phyloP scores from a whole-genome alignment of 1,284 basidiomycete species.

The Bjerkandera adusta region DNA sequence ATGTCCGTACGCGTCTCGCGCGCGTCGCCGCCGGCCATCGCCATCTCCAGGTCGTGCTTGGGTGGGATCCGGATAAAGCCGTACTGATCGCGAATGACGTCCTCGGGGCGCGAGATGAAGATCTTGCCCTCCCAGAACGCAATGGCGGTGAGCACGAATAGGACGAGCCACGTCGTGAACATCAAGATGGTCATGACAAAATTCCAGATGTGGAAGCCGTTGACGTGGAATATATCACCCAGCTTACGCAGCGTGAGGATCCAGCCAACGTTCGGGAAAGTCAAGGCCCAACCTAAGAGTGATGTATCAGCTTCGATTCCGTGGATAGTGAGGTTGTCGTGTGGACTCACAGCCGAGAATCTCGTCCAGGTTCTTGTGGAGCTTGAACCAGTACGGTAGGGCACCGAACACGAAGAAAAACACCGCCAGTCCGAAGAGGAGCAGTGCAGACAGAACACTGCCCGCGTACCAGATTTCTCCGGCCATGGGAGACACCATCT shows the following conservation, averaged over 20 bases:
- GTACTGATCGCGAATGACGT: constrained; percentile 14
- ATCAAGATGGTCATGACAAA: constrained; percentile 39
- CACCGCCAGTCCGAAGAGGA: constrained; percentile 46
- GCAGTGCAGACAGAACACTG: constrained; percentile 37
- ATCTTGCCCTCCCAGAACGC: constrained; percentile 45
- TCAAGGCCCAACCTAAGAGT: constrained; percentile 41
- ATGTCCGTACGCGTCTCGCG: neutral
- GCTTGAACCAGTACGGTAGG: constrained; percentile 50
- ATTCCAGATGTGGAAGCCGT: constrained; percentile 39
- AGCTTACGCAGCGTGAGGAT: constrained; percentile 41
- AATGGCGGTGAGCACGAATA: constrained; percentile 39
- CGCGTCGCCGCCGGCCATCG: constrained; percentile 5
- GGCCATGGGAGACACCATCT: constrained; percentile 12
- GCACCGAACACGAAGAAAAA: constrained; percentile 47
- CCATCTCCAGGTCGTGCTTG: neutral
- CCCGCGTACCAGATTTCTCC: constrained; percentile 44
- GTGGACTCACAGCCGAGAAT: constrained; percentile 44
- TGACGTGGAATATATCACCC: constrained; percentile 40
- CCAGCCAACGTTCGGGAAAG: constrained; percentile 52
- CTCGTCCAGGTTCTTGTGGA: constrained; percentile 44
- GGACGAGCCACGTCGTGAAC: constrained; percentile 38
- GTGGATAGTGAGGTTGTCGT: neutral
- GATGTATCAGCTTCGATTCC: neutral
- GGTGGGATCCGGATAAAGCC: neutral
- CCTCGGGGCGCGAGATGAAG: constrained; percentile 35